Evolutionary conservation across 164 flowering plant genomes (phyloP), one percentile per base, ranked within the genome.

Genomic region (Malania oleifera): DNA sequence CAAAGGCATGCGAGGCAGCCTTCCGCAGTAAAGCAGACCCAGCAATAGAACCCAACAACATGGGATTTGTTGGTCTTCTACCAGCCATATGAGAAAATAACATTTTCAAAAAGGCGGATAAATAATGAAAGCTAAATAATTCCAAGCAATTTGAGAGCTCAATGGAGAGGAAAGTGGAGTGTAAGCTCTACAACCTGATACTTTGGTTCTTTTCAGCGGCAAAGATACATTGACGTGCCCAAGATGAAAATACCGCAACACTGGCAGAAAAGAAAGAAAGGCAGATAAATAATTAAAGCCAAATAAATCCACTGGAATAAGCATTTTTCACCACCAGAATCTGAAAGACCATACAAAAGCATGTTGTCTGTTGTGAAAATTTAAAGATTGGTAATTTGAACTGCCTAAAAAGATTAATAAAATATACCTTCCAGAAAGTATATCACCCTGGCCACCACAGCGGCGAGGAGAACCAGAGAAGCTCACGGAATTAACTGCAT

Each of bases 391-490:
- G n/a, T n/a, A n/a, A n/a, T n/a, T n/a, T n/a, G n/a, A n/a, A n/a
- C n/a, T n/a, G n/a, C n/a, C n/a, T n/a, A n/a, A n/a, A n/a, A n/a
- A 46, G 28, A 19, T 15, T 19, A 9, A 18, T 19, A 57, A 43
- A 63, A 62, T 70, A 41, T 69, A 80, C 97, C 99, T 87, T 75
- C 96, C 99, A 59, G 99, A 87, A 54, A 95, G 96, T 61, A 95
- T 87, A 76, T 95, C 99, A 65, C 99, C 99, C 74, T 95, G 99
- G 37, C 99, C 99, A 56, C 99, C 99, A 78, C 99, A 95, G 17
- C 99, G 96, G 46, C 99, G 76, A 38, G 99, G 99, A 70, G 99
- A 91, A 64, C 99, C 98, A 72, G 76, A 87, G 51, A 71, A 67
- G 75, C 86, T 82, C 64, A 95, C 98, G 59, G 84, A 71, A 52